These are phyloP conservation scores for Pelargonium nanum DNA, from an alignment of 345 rosid species.

Conservation along the genomic window DNA sequence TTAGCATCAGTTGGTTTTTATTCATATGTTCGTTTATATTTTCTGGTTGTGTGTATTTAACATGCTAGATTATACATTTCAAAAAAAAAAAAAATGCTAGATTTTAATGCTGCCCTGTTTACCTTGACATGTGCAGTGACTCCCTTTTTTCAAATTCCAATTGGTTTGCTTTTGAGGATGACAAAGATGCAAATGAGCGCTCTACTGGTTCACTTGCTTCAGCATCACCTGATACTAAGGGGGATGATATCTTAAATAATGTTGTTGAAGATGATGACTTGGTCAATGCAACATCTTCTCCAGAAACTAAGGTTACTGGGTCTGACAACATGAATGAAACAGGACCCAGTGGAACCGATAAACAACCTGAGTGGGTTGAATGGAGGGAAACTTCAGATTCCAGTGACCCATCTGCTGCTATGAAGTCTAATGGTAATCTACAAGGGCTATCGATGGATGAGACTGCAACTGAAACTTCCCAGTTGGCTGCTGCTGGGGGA, in stretches of 20 bases:
- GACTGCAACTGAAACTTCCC: background rate
- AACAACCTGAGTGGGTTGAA: constrained; percentile 64
- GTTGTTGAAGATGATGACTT: constrained; percentile 40
- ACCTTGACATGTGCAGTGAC: constrained; percentile 35
- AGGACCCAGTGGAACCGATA: constrained; percentile 30
- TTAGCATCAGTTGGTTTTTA: no score
- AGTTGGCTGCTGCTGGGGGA: no score
- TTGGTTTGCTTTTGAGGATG: constrained; percentile 88
- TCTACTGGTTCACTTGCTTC: constrained; percentile 47
- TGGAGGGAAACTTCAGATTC: constrained; percentile 67
- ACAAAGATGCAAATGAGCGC: constrained; percentile 40
- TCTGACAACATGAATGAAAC: constrained; percentile 33
- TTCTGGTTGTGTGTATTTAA: no score
- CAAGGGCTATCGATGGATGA: background rate
- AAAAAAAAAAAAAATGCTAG: background rate
- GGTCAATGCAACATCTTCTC: constrained; percentile 41
- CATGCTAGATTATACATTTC: background rate
- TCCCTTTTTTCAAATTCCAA: constrained; percentile 81
- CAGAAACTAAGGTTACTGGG: constrained; percentile 21
- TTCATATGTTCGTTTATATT: no score
- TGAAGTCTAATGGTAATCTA: constrained; percentile 33
- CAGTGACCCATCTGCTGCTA: constrained; percentile 26
- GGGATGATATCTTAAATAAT: constrained; percentile 19
- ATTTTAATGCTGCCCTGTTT: background rate
- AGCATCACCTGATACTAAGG: constrained; percentile 48